Conservation (phyloP, 2,329 filamentous ascomycete species). For the Stachybotrys elegans region DNA sequence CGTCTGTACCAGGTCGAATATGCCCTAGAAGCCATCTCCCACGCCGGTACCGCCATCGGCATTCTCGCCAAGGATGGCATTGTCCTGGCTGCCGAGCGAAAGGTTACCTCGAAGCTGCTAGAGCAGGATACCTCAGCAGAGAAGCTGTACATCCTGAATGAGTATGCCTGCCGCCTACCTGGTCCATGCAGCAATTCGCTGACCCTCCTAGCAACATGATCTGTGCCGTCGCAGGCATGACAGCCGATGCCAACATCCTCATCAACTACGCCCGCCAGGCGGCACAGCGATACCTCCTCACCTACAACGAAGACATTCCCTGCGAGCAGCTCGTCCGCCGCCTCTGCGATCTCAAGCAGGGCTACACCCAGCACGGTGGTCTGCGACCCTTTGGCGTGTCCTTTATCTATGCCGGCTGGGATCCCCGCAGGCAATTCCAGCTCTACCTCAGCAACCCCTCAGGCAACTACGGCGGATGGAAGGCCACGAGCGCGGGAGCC, state of each 20-base stretch:
- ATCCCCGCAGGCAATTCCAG: constrained; percentile 94
- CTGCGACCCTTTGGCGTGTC: constrained; percentile 96
- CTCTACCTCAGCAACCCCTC: constrained; percentile 98
- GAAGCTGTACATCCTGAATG: constrained; percentile 99
- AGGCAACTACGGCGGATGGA: constrained; percentile 99
- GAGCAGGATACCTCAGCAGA: constrained; percentile 99
- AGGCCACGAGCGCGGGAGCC: constrained; percentile 94
- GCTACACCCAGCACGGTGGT: constrained; percentile 98
- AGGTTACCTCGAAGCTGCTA: constrained; percentile 97
- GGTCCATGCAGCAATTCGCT: constrained; percentile 6
- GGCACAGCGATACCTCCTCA: constrained; percentile 94
- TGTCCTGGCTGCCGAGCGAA: constrained; percentile 93
- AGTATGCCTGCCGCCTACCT: constrained; percentile 53
- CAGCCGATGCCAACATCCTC: constrained; percentile 98
- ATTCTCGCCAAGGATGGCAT: constrained; percentile 98
- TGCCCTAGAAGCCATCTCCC: constrained; percentile 96
- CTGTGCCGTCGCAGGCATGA: constrained; percentile 98
- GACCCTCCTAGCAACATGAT: constrained; percentile 83
- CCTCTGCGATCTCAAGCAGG: constrained; percentile 97
- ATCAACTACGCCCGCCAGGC: constrained; percentile 99
- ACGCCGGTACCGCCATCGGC: constrained; percentile 92
- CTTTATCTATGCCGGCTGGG: constrained; percentile 99
- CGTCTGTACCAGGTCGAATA: constrained; percentile 99
- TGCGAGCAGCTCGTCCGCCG: constrained; percentile 97
- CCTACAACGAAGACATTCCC: constrained; percentile 99